A percentile compares a stretch with the other conserved stretches of the same genome.
Evolutionary conservation across 139 green algal genomes (phyloP).

Genomic region (Desmodesmus armatus): DNA sequence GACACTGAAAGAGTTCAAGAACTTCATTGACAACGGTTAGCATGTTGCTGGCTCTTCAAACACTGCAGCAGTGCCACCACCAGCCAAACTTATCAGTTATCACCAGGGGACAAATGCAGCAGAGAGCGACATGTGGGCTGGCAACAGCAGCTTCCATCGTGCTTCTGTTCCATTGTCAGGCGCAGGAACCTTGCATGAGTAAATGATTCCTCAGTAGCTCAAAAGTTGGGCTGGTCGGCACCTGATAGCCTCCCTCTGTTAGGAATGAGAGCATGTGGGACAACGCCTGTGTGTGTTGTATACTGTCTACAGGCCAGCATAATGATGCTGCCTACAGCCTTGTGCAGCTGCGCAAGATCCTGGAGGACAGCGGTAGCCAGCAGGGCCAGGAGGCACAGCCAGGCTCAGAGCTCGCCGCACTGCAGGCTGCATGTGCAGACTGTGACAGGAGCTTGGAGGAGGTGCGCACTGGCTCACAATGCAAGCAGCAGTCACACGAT

Average conservation of each 20-base stretch:
- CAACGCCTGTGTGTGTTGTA: background rate
- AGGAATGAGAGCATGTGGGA: background rate
- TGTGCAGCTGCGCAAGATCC: slow-evolving; percentile 38
- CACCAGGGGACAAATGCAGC: too few species aligned
- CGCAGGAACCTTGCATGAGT: too few species aligned
- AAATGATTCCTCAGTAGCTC: too few species aligned
- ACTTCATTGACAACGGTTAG: slow-evolving; percentile 41
- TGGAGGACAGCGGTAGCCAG: slow-evolving; percentile 32
- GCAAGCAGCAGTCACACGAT: background rate
- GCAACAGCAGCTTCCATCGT: background rate
- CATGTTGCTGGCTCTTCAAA: too few species aligned
- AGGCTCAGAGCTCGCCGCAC: slow-evolving; percentile 30
- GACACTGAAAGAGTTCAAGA: slow-evolving; percentile 39
- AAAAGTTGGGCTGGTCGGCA: too few species aligned
- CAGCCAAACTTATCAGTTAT: too few species aligned
- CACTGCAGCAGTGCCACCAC: slow-evolving; percentile 1
- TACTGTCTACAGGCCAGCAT: slow-evolving; percentile 37
- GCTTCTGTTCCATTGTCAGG: too few species aligned
- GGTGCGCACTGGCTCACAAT: slow-evolving; percentile 16
- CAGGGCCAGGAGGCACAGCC: background rate
- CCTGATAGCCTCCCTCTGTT: too few species aligned
- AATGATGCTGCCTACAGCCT: slow-evolving; percentile 33
- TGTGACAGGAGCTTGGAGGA: slow-evolving; percentile 39
- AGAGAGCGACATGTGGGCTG: background rate
- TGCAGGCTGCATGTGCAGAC: slow-evolving; percentile 22